phyloP scores from a whole-genome alignment of 257 asterid species.

The Mentha longifolia region DNA sequence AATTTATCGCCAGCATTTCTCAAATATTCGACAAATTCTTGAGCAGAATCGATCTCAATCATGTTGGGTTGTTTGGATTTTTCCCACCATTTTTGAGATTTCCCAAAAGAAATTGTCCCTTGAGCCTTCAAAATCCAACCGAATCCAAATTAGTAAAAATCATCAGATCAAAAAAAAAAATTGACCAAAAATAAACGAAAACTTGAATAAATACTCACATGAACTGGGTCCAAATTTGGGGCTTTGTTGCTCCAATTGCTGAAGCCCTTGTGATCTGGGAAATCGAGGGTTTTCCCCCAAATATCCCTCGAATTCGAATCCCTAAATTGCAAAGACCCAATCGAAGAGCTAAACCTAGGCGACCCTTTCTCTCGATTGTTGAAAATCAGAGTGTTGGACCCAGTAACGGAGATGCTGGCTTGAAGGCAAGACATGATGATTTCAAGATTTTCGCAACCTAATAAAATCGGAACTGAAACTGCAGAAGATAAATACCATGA shows the following conservation, averaged over 20 bases:
- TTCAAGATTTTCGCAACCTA: slow-evolving; percentile 24
- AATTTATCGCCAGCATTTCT: slow-evolving; percentile 77
- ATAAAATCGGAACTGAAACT: slow-evolving; percentile 26
- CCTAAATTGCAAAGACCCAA: slow-evolving; percentile 50
- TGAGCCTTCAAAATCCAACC: slow-evolving; percentile 58
- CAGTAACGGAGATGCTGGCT: slow-evolving; percentile 54
- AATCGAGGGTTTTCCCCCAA: slow-evolving; percentile 53
- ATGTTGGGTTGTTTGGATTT: slow-evolving; percentile 75
- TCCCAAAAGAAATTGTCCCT: slow-evolving; percentile 50
- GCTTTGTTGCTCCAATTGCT: slow-evolving; percentile 40
- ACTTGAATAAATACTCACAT: slow-evolving; percentile 43
- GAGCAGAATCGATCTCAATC: slow-evolving; percentile 78
- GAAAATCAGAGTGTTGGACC: slow-evolving; percentile 42
- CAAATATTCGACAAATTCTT: slow-evolving; percentile 65
- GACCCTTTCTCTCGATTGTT: slow-evolving; percentile 41
- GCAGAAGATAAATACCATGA: slow-evolving; percentile 27
- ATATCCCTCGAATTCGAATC: slow-evolving; percentile 49
- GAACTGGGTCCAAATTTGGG: slow-evolving; percentile 49
- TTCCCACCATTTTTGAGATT: slow-evolving; percentile 87
- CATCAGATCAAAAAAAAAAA: no score
- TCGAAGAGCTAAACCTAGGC: slow-evolving; percentile 43
- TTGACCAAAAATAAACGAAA: no score
- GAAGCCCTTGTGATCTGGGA: slow-evolving; percentile 43
- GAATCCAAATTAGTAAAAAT: neutral
- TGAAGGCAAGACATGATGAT: slow-evolving; percentile 62